Evolutionary conservation across 257 asterid genomes (phyloP).

Genomic region (Nicotiana paniculata): DNA sequence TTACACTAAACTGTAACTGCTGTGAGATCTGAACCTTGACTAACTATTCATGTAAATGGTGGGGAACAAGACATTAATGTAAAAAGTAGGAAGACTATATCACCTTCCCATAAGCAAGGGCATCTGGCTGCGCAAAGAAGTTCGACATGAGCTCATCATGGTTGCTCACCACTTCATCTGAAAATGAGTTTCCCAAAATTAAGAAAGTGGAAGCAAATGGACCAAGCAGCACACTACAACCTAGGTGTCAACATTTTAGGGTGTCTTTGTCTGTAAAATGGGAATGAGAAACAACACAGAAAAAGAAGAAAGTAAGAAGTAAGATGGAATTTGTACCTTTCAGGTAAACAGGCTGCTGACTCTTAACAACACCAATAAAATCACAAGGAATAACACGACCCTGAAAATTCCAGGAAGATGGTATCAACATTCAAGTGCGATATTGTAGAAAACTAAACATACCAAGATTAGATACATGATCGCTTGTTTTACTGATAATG

Average conservation of each 20-base stretch:
- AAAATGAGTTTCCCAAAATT: conserved; percentile 13
- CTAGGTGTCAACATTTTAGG: neutral
- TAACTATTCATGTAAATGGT: neutral
- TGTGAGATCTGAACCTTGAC: neutral
- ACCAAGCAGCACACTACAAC: neutral
- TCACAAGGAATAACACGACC: conserved; percentile 98
- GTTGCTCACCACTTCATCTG: conserved; percentile 92
- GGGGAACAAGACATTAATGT: neutral
- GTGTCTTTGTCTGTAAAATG: neutral
- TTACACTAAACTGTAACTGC: neutral
- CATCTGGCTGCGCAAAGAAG: conserved; percentile 99
- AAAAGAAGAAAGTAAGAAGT: conserved; percentile 8
- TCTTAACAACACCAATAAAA: conserved; percentile 91
- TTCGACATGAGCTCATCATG: conserved; percentile 99
- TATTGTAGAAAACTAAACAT: neutral
- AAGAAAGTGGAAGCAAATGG: neutral
- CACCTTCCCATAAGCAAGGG: conserved; percentile 98
- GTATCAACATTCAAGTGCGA: neutral
- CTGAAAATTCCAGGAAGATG: conserved; percentile 38
- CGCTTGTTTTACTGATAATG: neutral
- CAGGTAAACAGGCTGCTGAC: conserved; percentile 93
- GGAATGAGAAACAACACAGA: neutral
- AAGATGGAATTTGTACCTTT: conserved; percentile 44
- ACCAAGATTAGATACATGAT: neutral
- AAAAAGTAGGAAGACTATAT: neutral